Evolutionary conservation across 495 filamentous ascomycete genomes (phyloP).

Genomic region (Hypoxylon rickii): DNA sequence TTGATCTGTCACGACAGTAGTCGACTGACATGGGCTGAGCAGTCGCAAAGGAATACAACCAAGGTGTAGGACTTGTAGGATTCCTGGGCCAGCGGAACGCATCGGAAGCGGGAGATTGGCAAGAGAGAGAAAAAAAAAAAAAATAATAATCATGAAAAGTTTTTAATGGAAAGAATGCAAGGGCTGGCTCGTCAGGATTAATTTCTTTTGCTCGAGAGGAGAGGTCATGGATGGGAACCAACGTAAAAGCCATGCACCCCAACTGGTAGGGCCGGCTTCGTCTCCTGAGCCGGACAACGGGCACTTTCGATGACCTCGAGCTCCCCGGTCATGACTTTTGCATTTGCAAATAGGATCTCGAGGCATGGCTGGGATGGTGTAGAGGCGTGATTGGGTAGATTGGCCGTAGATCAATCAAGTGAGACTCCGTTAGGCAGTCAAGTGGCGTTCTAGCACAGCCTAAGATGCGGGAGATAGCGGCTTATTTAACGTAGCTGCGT

Average conservation of each 20-base stretch:
- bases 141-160: slow-evolving; percentile 28
- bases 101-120: slow-evolving; percentile 36
- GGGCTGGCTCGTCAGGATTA: slow-evolving; percentile 24
- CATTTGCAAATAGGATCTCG: slow-evolving; percentile 33
- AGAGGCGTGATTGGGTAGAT: slow-evolving; percentile 38
- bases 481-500: slow-evolving; percentile 17
- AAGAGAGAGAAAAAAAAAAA: slow-evolving; percentile 29
- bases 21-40: slow-evolving; percentile 10
- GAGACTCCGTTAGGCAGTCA: slow-evolving; percentile 38
- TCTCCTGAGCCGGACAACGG: slow-evolving; percentile 34
- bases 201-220: slow-evolving; percentile 13
- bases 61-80: slow-evolving; percentile 22
- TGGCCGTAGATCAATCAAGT: slow-evolving; percentile 39
- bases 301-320: slow-evolving; percentile 33
- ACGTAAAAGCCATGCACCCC: slow-evolving; percentile 29
- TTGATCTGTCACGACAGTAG: slow-evolving; percentile 23
- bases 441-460: slow-evolving; percentile 33
- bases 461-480: slow-evolving; percentile 29
- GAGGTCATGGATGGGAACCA: slow-evolving; percentile 21
- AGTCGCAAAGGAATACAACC: slow-evolving; percentile 13
- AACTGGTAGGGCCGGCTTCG: slow-evolving; percentile 24
- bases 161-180: slow-evolving; percentile 33
- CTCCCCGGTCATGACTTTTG: slow-evolving; percentile 30
- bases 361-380: slow-evolving; percentile 31
- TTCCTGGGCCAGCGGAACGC: slow-evolving; percentile 18